Evolutionary conservation across 2,329 filamentous ascomycete species (phyloP), one percentile per base, ranked within the genome.

Genomic region (Hirsutella rhossiliensis): DNA sequence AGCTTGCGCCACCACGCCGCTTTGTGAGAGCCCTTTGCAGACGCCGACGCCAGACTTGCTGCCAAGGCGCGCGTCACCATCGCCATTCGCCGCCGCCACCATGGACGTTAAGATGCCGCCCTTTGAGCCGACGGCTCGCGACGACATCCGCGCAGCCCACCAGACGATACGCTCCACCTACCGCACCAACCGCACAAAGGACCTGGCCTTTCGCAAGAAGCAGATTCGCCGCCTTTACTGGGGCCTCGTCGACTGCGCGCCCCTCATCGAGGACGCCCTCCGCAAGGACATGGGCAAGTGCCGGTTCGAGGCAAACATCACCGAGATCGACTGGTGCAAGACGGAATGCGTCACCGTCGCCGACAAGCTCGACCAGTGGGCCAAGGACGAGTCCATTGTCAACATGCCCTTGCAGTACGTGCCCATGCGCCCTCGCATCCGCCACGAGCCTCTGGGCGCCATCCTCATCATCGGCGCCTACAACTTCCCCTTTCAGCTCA

Each of bases 201-300:
- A 86, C 44, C 60, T 96, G 48, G 76, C 86, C 56, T 97, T 84
- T 68, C 81, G 92, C 50, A 71, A 89, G 50, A 73, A 78, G 44
- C 92, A 97, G 72, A 78, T 98, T 48, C 84, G 89, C 54, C 90
- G 88, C 73, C 80, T 97, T 45, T 97, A 95, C 71, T 97, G 92
- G 92, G 88, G 77, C 8, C 63, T 96, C 52, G 80, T 80, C 51
- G 90, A 97, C 69, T 82, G 86, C 60, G 74, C 80, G 45, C 69
- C 78, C 39, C 75, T 82, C 53, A 73, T 97, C 48, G 60, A 78
- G 52, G 84, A 87, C 61, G 87, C 90, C 19, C 76, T 87, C 59
- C 73, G 76, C 59, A 72, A 76, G 54, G 92, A 98, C 59, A 68
- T 97, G 51, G 75, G 78, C 61, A 95, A 94, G 71, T 75, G 81